Conservation (phyloP, 768 basidiomycete genomes). For the Mycena polygramma region DNA sequence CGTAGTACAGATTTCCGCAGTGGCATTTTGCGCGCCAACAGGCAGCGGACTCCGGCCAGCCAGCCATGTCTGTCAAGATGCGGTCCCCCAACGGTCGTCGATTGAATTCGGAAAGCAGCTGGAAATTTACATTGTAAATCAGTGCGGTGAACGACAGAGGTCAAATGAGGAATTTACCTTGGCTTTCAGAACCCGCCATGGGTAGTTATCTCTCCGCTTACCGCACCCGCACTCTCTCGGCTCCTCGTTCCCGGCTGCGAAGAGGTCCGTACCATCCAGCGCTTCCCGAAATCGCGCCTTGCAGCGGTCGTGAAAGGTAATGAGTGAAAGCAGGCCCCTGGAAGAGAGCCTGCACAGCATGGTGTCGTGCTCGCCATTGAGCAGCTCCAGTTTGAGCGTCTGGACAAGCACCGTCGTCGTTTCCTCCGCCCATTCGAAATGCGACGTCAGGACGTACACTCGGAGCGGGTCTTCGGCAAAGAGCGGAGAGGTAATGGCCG, state of each 20-base stretch:
- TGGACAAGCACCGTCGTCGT: slow-evolving; percentile 55
- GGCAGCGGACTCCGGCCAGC: slow-evolving; percentile 56
- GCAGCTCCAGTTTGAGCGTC: slow-evolving; percentile 57
- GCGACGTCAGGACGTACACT: slow-evolving; percentile 60
- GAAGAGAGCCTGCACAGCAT: slow-evolving; percentile 52
- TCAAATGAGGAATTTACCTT: slow-evolving; percentile 46
- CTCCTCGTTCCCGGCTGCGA: slow-evolving; percentile 54
- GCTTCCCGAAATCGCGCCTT: slow-evolving; percentile 52
- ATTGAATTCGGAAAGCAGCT: slow-evolving; percentile 51
- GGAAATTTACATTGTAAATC: not conserved
- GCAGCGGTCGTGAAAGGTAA: slow-evolving; percentile 57
- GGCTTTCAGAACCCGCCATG: slow-evolving; percentile 57
- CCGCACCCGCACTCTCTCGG: slow-evolving; percentile 51
- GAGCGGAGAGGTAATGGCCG: slow-evolving; percentile 55
- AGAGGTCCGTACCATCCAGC: slow-evolving; percentile 52
- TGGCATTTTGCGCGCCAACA: slow-evolving; percentile 56
- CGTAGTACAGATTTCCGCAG: slow-evolving; percentile 52
- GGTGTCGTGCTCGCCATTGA: slow-evolving; percentile 47
- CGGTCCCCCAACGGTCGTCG: slow-evolving; percentile 54
- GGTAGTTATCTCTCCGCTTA: slow-evolving; percentile 49
- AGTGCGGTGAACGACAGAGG: not conserved
- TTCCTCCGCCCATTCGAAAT: slow-evolving; percentile 61
- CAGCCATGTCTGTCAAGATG: slow-evolving; percentile 56
- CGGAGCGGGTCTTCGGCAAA: slow-evolving; percentile 62
- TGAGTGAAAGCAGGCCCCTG: slow-evolving; percentile 50